Evolutionary conservation across 305 asterid genomes (phyloP).

Genomic region (Rubia balearica): DNA sequence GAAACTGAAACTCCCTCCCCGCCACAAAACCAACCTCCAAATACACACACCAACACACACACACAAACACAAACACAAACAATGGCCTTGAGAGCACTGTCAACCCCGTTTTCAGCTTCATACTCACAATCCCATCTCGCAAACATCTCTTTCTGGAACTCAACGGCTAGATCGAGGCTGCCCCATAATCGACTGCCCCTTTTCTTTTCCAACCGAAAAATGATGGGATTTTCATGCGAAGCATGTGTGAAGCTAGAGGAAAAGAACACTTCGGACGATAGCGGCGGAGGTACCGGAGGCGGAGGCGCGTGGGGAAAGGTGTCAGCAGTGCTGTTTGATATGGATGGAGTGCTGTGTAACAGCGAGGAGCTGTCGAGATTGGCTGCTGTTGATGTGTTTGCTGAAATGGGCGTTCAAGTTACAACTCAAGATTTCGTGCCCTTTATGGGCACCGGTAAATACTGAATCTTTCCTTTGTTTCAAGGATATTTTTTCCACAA

Average conservation of each 20-base stretch:
- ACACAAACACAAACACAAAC: constrained; percentile 3
- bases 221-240: constrained; percentile 24
- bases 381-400: constrained; percentile 88
- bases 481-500: background rate
- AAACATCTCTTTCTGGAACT: constrained; percentile 29
- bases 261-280: constrained; percentile 35
- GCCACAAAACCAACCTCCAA: constrained; percentile 22
- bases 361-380: constrained; percentile 84
- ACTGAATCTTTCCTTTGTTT: background rate
- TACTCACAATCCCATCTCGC: constrained; percentile 32
- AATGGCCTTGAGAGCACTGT: constrained; percentile 55
- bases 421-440: constrained; percentile 86
- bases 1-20: constrained; percentile 24
- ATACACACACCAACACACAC: background rate
- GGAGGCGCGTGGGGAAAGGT: constrained; percentile 72
- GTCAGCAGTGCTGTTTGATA: constrained; percentile 89
- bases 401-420: constrained; percentile 88
- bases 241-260: constrained; percentile 66
- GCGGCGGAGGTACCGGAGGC: constrained; percentile 25
- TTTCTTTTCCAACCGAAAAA: constrained; percentile 24
- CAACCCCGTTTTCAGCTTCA: constrained; percentile 33
- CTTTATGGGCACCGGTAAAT: constrained; percentile 86
- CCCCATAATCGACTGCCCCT: constrained; percentile 23
- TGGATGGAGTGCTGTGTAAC: constrained; percentile 95
- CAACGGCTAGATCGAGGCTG: constrained; percentile 31